Evolutionary conservation across 257 asterid genomes (phyloP).

Genomic region (Solanum ossicruentum): DNA sequence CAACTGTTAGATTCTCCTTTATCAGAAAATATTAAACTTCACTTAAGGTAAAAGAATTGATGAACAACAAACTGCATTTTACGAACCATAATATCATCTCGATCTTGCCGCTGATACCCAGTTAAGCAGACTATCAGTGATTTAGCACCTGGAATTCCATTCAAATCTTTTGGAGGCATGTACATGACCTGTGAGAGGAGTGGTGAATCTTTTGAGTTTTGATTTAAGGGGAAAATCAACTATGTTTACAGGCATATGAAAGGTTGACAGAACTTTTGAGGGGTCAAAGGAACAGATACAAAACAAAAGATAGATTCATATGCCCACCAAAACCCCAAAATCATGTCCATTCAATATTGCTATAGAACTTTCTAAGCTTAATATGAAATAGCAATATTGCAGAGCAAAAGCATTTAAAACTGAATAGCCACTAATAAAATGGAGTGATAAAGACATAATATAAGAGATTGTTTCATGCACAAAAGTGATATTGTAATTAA

Average conservation of each 20-base stretch:
- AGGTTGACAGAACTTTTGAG: not conserved
- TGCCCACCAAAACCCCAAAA: not conserved
- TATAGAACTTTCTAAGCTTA: not conserved
- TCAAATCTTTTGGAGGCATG: slow-evolving; percentile 54
- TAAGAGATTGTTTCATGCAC: not conserved
- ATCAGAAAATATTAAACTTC: not conserved
- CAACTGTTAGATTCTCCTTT: not conserved
- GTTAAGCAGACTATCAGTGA: slow-evolving; percentile 72
- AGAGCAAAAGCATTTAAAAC: not conserved
- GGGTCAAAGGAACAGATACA: not conserved
- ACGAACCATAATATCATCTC: slow-evolving; percentile 83
- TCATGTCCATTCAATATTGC: not conserved
- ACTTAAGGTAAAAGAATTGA: not conserved
- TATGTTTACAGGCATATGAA: not conserved
- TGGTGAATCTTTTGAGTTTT: not conserved
- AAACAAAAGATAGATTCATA: not conserved
- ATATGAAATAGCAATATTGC: not conserved
- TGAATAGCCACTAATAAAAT: not conserved
- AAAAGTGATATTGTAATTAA: not conserved
- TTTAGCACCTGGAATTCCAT: slow-evolving; percentile 82
- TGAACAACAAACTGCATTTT: not conserved
- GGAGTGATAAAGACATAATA: not conserved
- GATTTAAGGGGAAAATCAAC: not conserved
- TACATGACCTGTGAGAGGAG: slow-evolving; percentile 54
- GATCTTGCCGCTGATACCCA: slow-evolving; percentile 65